These are phyloP conservation scores for Neurospora sp. DNA, from an alignment of 495 filamentous ascomycete genomes.

Conservation along the genomic window DNA sequence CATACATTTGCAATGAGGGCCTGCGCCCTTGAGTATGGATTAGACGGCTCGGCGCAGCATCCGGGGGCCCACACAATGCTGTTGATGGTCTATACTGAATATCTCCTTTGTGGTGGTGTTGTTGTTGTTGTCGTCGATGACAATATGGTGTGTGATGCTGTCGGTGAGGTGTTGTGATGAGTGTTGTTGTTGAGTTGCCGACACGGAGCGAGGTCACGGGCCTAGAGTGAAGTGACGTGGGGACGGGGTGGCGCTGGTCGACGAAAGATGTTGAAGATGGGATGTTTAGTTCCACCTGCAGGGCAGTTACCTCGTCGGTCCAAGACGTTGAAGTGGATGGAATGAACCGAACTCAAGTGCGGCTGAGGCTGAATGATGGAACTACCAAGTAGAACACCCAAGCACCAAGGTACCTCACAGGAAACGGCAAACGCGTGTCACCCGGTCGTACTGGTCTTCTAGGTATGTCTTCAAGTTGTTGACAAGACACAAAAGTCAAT, in stretches of 20 bases:
- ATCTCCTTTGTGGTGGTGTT: neutral
- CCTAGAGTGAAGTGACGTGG: neutral
- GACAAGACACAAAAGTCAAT: neutral
- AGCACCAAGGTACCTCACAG: neutral
- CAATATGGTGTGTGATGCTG: neutral
- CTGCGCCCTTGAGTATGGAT: neutral
- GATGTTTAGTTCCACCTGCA: neutral
- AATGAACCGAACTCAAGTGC: neutral
- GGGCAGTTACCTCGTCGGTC: neutral
- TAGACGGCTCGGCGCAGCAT: neutral
- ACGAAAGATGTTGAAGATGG: neutral
- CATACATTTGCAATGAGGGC: slow-evolving; percentile 1
- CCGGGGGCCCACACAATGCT: neutral
- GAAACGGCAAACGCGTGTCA: neutral
- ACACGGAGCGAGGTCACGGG: neutral
- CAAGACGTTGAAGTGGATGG: neutral
- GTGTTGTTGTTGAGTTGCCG: neutral
- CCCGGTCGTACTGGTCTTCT: neutral
- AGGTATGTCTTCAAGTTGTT: too few species aligned
- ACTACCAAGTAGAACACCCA: neutral
- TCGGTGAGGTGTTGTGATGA: neutral
- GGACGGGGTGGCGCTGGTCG: neutral
- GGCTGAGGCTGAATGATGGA: neutral
- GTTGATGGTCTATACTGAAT: neutral
- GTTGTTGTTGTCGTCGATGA: neutral